Evolutionary conservation across 768 basidiomycete genomes (phyloP).

Genomic region (Pisolithus microcarpus): DNA sequence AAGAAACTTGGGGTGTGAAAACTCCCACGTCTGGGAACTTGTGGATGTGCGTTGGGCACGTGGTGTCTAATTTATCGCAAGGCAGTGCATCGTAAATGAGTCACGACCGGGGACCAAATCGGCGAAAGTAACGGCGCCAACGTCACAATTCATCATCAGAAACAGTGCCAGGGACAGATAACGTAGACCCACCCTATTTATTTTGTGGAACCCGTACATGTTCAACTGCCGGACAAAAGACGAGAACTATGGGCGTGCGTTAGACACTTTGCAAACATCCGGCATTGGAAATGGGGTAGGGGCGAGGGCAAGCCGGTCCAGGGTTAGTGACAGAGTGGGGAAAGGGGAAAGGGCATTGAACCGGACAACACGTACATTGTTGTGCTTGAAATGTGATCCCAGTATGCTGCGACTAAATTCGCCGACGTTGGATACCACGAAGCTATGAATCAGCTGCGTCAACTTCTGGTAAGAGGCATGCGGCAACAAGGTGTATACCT

Average conservation of each 20-base stretch:
- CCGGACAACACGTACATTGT: conserved; percentile 51
- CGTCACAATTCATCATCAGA: neutral
- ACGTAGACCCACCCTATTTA: conserved; percentile 59
- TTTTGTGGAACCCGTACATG: conserved; percentile 96
- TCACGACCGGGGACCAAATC: neutral
- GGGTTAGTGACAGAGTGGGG: conserved; percentile 2
- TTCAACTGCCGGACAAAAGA: conserved; percentile 93
- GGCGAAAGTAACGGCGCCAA: neutral
- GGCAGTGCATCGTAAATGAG: neutral
- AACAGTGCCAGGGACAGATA: neutral
- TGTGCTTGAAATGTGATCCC: conserved; percentile 85
- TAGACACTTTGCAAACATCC: conserved; percentile 1
- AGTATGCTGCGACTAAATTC: conserved; percentile 82
- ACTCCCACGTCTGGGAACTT: conserved; percentile 83
- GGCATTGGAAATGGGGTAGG: neutral
- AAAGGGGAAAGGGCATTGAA: neutral
- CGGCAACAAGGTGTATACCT: conserved; percentile 29
- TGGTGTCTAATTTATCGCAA: conserved; percentile 47
- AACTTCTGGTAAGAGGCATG: neutral
- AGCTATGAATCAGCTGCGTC: conserved; percentile 31
- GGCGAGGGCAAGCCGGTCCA: no score
- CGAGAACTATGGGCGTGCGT: conserved; percentile 55
- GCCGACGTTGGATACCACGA: conserved; percentile 80
- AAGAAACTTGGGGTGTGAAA: conserved; percentile 81
- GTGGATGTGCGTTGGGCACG: conserved; percentile 76